phyloP scores from a whole-genome alignment of 1,284 basidiomycete species.

The Cerioporus squamosus region DNA sequence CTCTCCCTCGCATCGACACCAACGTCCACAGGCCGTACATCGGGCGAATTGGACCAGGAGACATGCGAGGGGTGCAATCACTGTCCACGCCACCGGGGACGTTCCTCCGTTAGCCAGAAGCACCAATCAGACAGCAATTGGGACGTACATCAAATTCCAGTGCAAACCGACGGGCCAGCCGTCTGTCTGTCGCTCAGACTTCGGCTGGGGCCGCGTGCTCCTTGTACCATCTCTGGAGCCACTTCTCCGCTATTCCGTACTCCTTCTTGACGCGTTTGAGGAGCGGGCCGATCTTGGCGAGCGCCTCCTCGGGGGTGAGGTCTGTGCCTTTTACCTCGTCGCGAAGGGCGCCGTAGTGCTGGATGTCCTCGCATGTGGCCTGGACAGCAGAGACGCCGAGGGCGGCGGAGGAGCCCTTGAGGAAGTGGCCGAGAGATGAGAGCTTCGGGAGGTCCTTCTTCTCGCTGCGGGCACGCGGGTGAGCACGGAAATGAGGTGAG shows the following conservation, averaged over 20 bases:
- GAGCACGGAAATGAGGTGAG: too few relatives aligned
- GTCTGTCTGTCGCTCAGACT: too few relatives aligned
- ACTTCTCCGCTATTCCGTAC: constrained; percentile 58
- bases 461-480: constrained; percentile 41
- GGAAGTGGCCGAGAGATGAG: constrained; percentile 85
- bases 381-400: constrained; percentile 85
- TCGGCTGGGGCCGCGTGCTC: constrained; percentile 22
- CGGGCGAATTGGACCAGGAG: too few relatives aligned
- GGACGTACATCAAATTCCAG: neutral
- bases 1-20: too few relatives aligned
- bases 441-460: constrained; percentile 66
- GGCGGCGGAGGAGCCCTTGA: constrained; percentile 94
- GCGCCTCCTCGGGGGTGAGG: constrained; percentile 61
- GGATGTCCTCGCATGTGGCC: constrained; percentile 85
- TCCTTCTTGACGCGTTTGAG: constrained; percentile 59
- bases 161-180: constrained; percentile 1
- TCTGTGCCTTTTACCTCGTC: constrained; percentile 54
- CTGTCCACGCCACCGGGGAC: too few relatives aligned
- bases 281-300: constrained; percentile 61
- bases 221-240: constrained; percentile 54
- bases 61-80: too few relatives aligned
- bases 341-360: constrained; percentile 75
- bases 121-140: neutral
- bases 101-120: too few relatives aligned
- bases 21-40: too few relatives aligned